A percentile compares a stretch with the other conserved stretches of the same genome.
Conservation (phyloP, 2,329 filamentous ascomycete species). For the Exserohilum turcica region DNA sequence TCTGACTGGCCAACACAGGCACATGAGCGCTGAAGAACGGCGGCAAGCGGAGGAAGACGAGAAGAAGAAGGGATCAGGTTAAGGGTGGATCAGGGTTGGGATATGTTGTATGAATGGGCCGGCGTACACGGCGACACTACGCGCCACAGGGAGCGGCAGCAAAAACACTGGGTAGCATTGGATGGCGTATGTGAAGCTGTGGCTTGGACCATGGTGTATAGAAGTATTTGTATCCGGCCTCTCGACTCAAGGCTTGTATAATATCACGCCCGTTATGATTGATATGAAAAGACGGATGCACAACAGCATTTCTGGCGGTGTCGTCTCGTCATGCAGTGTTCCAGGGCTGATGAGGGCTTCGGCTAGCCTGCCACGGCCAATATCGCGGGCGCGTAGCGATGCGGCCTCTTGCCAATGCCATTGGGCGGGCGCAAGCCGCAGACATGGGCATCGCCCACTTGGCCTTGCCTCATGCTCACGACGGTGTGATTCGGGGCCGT, state of each 20-base stretch:
- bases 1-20: slow-evolving; percentile 72
- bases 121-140: slow-evolving; percentile 15
- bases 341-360: not conserved
- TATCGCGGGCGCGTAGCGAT: slow-evolving; percentile 35
- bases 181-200: slow-evolving; percentile 27
- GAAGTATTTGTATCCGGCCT: slow-evolving; percentile 30
- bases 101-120: slow-evolving; percentile 16
- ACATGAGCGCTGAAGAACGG: slow-evolving; percentile 26
- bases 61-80: slow-evolving; percentile 45
- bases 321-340: not conserved
- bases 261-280: slow-evolving; percentile 15
- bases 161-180: slow-evolving; percentile 38
- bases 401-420: slow-evolving; percentile 20
- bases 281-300: not conserved
- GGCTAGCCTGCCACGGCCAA: slow-evolving; percentile 14
- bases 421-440: slow-evolving; percentile 28
- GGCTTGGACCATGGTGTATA: slow-evolving; percentile 24
- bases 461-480: slow-evolving; percentile 19
- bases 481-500: slow-evolving; percentile 29
- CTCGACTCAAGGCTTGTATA: slow-evolving; percentile 46
- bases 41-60: slow-evolving; percentile 45
- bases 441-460: slow-evolving; percentile 35
- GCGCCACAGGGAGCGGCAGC: slow-evolving; percentile 11
- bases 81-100: slow-evolving; percentile 16
- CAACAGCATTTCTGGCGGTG: not conserved